Evolutionary conservation across 768 basidiomycete genomes (phyloP).

Genomic region (Chiua virens): DNA sequence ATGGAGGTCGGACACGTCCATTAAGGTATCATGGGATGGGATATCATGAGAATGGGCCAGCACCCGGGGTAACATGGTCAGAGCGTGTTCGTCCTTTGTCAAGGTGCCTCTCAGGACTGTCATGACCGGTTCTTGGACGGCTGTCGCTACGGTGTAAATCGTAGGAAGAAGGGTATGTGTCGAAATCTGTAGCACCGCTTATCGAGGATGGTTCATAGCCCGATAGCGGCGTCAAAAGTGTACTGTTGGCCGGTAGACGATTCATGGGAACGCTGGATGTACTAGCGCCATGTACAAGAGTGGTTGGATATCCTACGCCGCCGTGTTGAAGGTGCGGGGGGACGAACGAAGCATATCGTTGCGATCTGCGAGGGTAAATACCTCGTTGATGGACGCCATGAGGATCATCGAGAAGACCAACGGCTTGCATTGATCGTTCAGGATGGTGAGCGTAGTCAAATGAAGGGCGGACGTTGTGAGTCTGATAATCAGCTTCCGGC

Average conservation of each 20-base stretch:
- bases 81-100: constrained; percentile 24
- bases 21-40: constrained; percentile 2
- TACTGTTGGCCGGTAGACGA: constrained; percentile 63
- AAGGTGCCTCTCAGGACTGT: constrained; percentile 22
- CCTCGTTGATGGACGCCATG: constrained; percentile 21
- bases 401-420: constrained; percentile 17
- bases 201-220: constrained; percentile 51
- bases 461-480: constrained; percentile 17
- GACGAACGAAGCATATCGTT: constrained; percentile 25
- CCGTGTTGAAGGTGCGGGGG: constrained; percentile 18
- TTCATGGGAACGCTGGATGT: constrained; percentile 23
- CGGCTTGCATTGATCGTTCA: constrained; percentile 11
- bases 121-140: constrained; percentile 44
- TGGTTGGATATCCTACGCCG: constrained; percentile 18
- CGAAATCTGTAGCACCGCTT: constrained; percentile 10
- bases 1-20: not conserved
- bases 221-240: constrained; percentile 68
- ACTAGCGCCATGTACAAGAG: constrained; percentile 26
- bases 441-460: constrained; percentile 30
- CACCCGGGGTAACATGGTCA: constrained; percentile 11
- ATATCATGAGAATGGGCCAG: constrained; percentile 10
- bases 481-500: constrained; percentile 22
- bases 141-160: constrained; percentile 41
- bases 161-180: constrained; percentile 26
- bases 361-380: constrained; percentile 25